Conservation (phyloP, 495 filamentous ascomycete genomes). For the Alectoria sarmentosa region DNA sequence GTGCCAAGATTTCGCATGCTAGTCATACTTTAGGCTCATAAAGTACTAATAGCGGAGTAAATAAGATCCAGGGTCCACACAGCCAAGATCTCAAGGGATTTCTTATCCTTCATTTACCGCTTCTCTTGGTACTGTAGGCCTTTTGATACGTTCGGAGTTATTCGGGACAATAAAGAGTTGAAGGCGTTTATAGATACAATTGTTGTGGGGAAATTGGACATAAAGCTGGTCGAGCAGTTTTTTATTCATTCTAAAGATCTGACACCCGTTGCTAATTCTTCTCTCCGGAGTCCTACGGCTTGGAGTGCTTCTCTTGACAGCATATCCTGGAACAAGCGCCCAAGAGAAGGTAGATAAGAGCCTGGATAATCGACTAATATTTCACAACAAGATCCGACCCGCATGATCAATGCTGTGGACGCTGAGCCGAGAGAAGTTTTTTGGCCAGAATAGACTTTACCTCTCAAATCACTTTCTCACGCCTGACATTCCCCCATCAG, state of each 20-base stretch:
- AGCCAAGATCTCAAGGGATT: too few species aligned
- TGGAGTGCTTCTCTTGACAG: not conserved
- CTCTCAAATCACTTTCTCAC: not conserved
- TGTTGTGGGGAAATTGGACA: not conserved
- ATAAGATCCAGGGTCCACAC: conserved; percentile 1
- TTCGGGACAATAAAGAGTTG: not conserved
- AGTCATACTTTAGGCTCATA: too few species aligned
- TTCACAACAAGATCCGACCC: not conserved
- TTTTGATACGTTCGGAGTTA: not conserved
- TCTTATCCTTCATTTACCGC: too few species aligned
- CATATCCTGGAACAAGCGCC: not conserved
- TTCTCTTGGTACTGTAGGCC: too few species aligned
- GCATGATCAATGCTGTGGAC: not conserved
- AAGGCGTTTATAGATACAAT: not conserved
- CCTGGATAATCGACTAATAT: not conserved
- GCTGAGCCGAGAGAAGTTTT: not conserved
- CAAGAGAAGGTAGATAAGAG: not conserved
- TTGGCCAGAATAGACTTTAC: not conserved
- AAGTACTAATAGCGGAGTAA: too few species aligned
- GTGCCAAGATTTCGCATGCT: conserved; percentile 2
- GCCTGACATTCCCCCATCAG: not conserved
- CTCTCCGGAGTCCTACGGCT: not conserved
- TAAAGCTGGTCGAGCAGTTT: too few species aligned
- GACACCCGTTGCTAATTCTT: not conserved
- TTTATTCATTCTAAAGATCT: too few species aligned